Percentiles rank a stretch among this genome's conserved stretches.
phyloP scores from a whole-genome alignment of 2,329 filamentous ascomycete species.

The Phyllosticta capitalensis region DNA sequence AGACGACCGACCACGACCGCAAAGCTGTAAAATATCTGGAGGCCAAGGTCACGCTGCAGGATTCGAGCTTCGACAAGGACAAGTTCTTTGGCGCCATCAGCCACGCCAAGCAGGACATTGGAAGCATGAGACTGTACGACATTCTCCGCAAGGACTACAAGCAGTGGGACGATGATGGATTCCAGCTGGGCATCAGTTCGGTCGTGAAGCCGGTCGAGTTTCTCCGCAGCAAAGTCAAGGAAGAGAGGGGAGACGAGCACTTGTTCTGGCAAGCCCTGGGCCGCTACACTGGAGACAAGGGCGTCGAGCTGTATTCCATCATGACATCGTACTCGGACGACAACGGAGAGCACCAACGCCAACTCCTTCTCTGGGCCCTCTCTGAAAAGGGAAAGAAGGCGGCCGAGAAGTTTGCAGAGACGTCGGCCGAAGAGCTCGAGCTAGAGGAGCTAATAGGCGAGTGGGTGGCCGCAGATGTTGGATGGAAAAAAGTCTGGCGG shows the following conservation, averaged over 20 bases:
- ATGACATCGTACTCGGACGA: constrained; percentile 57
- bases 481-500: constrained; percentile 54
- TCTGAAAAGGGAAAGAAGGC: constrained; percentile 41
- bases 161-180: constrained; percentile 50
- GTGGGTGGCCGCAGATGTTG: constrained; percentile 22
- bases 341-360: constrained; percentile 49
- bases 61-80: constrained; percentile 40
- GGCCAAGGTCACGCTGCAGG: constrained; percentile 36
- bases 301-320: constrained; percentile 53
- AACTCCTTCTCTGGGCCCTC: constrained; percentile 59
- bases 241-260: constrained; percentile 23
- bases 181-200: constrained; percentile 57
- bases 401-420: constrained; percentile 45
- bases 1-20: constrained; percentile 55
- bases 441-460: constrained; percentile 46
- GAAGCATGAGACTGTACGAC: constrained; percentile 50
- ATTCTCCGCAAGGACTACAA: constrained; percentile 79
- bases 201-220: constrained; percentile 55
- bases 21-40: constrained; percentile 52
- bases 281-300: constrained; percentile 46
- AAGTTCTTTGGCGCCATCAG: constrained; percentile 52
- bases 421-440: constrained; percentile 41
- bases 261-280: constrained; percentile 42
- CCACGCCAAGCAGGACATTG: constrained; percentile 59
- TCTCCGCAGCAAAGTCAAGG: constrained; percentile 45